phyloP scores from a whole-genome alignment of 2,329 filamentous ascomycete species.

The Aspergillus ustus region DNA sequence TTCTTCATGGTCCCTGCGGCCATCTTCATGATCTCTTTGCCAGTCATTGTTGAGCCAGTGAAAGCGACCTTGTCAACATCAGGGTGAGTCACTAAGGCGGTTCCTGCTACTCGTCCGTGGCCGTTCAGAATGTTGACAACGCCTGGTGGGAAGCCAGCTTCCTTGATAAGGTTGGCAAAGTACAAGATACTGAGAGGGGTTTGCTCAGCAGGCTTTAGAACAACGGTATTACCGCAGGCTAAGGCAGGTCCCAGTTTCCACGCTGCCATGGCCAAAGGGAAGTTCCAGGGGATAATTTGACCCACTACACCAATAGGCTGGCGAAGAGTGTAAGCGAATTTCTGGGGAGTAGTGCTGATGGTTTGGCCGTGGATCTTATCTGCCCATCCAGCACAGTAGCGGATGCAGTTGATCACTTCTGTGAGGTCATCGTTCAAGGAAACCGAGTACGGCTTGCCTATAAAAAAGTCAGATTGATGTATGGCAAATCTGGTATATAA shows the following conservation, averaged over 20 bases:
- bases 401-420: constrained; percentile 70
- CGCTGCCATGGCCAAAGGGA: constrained; percentile 77
- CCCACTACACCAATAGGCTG: constrained; percentile 83
- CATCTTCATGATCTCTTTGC: constrained; percentile 43
- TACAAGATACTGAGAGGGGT: constrained; percentile 41
- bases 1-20: constrained; percentile 41
- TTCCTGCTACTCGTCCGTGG: constrained; percentile 36
- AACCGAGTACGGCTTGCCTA: constrained; percentile 50
- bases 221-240: constrained; percentile 41
- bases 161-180: constrained; percentile 38
- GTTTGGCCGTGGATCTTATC: constrained; percentile 92
- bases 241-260: constrained; percentile 43
- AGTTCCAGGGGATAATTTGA: constrained; percentile 91
- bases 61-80: constrained; percentile 43
- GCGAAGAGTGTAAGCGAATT: constrained; percentile 80
- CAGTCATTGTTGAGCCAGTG: constrained; percentile 40
- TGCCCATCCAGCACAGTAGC: constrained; percentile 89
- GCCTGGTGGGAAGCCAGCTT: constrained; percentile 41
- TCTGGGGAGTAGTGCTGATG: constrained; percentile 61
- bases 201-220: constrained; percentile 41
- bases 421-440: constrained; percentile 69
- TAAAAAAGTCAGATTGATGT: constrained; percentile 13
- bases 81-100: constrained; percentile 36
- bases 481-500: background rate
- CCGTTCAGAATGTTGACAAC: constrained; percentile 43